Conservation (phyloP, 176 grass and related monocot species). For the Dendrocalamus sinicus region DNA sequence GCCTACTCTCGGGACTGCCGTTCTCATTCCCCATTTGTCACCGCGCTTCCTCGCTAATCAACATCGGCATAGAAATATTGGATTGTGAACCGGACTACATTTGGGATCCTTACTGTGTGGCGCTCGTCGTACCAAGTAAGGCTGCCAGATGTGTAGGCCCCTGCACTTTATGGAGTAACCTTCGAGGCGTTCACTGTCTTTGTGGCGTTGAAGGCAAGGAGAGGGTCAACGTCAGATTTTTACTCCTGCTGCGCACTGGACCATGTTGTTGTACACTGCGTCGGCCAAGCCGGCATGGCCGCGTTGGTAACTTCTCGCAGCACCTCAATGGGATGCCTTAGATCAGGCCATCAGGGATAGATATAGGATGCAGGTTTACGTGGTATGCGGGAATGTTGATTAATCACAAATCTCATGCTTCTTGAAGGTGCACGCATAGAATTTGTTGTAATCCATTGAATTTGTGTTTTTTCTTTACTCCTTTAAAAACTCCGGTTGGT, state of each 20-base stretch:
- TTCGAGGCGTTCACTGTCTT: background rate
- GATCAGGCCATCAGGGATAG: slow-evolving; percentile 9
- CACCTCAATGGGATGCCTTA: background rate
- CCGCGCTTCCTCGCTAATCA: no score
- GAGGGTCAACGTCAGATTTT: background rate
- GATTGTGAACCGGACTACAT: background rate
- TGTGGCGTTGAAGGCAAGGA: no score
- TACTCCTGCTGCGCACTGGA: background rate
- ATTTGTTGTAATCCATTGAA: no score
- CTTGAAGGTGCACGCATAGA: no score
- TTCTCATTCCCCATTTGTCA: no score
- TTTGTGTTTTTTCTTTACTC: no score
- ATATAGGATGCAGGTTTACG: background rate
- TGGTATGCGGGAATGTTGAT: background rate
- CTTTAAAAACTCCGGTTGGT: no score
- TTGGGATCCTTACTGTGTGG: background rate
- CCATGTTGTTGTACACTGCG: no score
- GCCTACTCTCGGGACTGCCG: no score
- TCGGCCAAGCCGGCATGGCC: background rate
- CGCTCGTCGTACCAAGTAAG: slow-evolving; percentile 23
- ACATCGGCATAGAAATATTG: slow-evolving; percentile 19
- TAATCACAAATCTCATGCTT: no score
- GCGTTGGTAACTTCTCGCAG: slow-evolving; percentile 36
- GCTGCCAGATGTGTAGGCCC: slow-evolving; percentile 31
- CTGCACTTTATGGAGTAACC: slow-evolving; percentile 20